phyloP scores from a whole-genome alignment of 441 rosid species.

The Erodium moschatum region DNA sequence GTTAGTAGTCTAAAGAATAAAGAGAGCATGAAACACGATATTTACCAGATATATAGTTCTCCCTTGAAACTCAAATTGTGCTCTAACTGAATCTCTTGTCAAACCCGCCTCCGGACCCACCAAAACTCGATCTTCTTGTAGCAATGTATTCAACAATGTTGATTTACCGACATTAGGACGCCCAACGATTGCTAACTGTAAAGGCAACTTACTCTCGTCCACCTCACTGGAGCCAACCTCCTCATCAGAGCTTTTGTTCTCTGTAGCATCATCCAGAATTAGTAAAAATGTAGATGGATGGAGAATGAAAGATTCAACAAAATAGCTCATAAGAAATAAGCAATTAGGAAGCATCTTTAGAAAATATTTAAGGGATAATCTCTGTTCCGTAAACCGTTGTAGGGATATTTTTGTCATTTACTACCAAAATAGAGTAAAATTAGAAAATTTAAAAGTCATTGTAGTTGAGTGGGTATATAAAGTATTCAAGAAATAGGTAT shows the following conservation, averaged over 20 bases:
- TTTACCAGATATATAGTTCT: constrained; percentile 76
- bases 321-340: background rate
- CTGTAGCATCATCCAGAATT: constrained; percentile 30
- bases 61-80: constrained; percentile 65
- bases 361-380: no score
- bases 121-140: constrained; percentile 89
- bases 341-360: no score
- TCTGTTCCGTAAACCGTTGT: no score
- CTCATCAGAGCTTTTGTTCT: constrained; percentile 27
- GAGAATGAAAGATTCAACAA: background rate
- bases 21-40: constrained; percentile 1
- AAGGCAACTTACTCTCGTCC: constrained; percentile 62
- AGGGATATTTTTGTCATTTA: no score
- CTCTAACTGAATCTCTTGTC: constrained; percentile 90
- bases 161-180: constrained; percentile 96
- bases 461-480: no score
- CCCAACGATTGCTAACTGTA: constrained; percentile 91
- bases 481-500: background rate
- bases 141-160: constrained; percentile 67
- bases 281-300: constrained; percentile 14
- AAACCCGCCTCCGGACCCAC: constrained; percentile 97
- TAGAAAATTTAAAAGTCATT: no score
- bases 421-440: no score
- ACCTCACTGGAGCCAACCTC: constrained; percentile 34
- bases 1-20: background rate